Evolutionary conservation across 495 filamentous ascomycete species (phyloP).

Genomic region (Xeromyces bisporus): DNA sequence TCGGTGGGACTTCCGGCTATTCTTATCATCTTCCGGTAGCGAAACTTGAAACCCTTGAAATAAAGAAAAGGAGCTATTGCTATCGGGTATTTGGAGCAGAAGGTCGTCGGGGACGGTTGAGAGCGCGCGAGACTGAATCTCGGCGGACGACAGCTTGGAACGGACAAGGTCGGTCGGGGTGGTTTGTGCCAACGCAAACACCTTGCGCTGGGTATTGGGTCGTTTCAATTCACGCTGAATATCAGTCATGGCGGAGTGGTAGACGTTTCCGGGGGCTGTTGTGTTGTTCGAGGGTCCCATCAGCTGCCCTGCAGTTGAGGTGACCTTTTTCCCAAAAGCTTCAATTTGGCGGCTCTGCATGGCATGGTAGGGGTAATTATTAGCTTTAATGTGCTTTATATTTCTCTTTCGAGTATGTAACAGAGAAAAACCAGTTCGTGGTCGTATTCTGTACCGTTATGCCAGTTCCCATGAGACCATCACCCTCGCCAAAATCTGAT

Average conservation of each 20-base stretch:
- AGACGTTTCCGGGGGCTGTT: slow-evolving; percentile 32
- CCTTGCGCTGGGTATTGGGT: slow-evolving; percentile 67
- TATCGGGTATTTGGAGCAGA: slow-evolving; percentile 70
- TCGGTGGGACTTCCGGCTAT: slow-evolving; percentile 47
- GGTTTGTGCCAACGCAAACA: slow-evolving; percentile 77
- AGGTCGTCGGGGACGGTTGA: slow-evolving; percentile 84
- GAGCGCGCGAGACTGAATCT: slow-evolving; percentile 89
- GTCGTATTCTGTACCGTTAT: slow-evolving; percentile 27
- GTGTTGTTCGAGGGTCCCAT: slow-evolving; percentile 54
- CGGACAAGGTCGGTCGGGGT: slow-evolving; percentile 84
- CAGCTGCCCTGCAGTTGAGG: slow-evolving; percentile 79
- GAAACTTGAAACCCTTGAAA: slow-evolving; percentile 95
- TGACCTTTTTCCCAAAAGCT: slow-evolving; percentile 87
- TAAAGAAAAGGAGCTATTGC: slow-evolving; percentile 69
- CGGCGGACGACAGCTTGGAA: slow-evolving; percentile 73
- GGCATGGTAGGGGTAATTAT: too few species aligned
- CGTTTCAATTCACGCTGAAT: slow-evolving; percentile 74
- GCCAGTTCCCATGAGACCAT: slow-evolving; percentile 34
- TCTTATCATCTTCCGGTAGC: slow-evolving; percentile 53
- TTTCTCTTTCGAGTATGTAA: too few species aligned
- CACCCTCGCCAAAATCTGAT: slow-evolving; percentile 30
- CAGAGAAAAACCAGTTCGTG: too few species aligned
- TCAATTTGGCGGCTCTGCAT: slow-evolving; percentile 72
- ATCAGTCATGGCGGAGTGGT: slow-evolving; percentile 74
- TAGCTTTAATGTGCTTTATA: too few species aligned